These are phyloP conservation scores for Fusarium algeriense DNA, from an alignment of 2,329 filamentous ascomycete species.

Conservation along the genomic window DNA sequence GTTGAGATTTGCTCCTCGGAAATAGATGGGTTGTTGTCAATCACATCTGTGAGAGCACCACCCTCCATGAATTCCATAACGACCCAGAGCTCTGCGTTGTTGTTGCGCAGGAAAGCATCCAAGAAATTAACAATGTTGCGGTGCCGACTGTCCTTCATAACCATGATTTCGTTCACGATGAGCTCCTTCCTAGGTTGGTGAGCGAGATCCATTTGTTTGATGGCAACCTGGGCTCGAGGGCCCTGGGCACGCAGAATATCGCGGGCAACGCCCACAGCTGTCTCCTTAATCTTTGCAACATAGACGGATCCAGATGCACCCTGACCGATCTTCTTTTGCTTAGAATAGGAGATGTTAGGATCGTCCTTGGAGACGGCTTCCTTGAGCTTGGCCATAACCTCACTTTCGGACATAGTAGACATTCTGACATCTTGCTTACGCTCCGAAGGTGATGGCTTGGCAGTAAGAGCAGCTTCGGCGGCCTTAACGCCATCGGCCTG, in stretches of 20 bases:
- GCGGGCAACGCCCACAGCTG: constrained; percentile 85
- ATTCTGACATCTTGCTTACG: constrained; percentile 95
- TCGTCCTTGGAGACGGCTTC: constrained; percentile 97
- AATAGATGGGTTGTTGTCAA: constrained; percentile 95
- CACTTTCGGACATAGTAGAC: constrained; percentile 97
- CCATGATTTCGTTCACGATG: constrained; percentile 99
- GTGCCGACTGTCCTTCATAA: constrained; percentile 99
- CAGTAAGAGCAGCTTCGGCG: constrained; percentile 87
- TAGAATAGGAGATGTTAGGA: constrained; percentile 94
- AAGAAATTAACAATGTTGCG: constrained; percentile 99
- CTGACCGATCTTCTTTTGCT: constrained; percentile 99
- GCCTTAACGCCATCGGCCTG: constrained; percentile 82
- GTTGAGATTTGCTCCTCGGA: constrained; percentile 98
- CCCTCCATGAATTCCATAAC: constrained; percentile 99
- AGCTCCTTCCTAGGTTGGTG: constrained; percentile 97
- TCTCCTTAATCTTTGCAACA: constrained; percentile 94
- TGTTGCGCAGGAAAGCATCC: constrained; percentile 95
- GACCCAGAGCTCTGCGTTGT: constrained; percentile 96
- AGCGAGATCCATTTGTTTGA: constrained; percentile 99
- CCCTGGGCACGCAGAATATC: constrained; percentile 85
- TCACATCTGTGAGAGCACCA: constrained; percentile 96
- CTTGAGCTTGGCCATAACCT: constrained; percentile 96
- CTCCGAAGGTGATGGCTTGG: constrained; percentile 79
- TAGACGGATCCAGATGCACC: constrained; percentile 98
- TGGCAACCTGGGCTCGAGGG: constrained; percentile 88